A percentile compares a stretch with the other conserved stretches of the same genome.
These are phyloP conservation scores for Torrubiella hemipterigena DNA, from an alignment of 2,329 filamentous ascomycete genomes.

Conservation along the genomic window DNA sequence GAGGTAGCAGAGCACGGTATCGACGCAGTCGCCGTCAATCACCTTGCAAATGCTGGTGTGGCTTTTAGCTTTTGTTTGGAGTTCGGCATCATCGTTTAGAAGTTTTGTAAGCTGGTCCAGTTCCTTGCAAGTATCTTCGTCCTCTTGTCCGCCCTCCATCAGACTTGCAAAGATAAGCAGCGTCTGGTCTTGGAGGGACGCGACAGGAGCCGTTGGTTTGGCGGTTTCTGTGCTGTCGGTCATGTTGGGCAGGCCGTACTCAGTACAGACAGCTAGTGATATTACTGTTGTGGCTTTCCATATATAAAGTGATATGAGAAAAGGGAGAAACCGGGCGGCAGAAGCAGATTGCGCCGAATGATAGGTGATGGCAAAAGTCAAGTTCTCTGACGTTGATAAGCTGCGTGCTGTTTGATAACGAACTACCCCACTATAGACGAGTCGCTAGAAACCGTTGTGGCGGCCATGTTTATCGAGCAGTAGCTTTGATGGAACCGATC, in stretches of 20 bases:
- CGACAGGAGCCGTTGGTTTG: conserved; percentile 16
- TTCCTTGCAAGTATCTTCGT: conserved; percentile 53
- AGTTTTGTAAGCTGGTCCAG: conserved; percentile 48
- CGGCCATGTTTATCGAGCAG: too few species aligned
- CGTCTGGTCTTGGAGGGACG: conserved; percentile 47
- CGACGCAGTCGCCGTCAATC: conserved; percentile 64
- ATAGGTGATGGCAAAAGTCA: neutral
- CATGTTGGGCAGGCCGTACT: conserved; percentile 16
- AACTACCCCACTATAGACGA: too few species aligned
- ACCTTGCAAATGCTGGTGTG: conserved; percentile 42
- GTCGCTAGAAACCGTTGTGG: too few species aligned
- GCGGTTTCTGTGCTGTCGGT: conserved; percentile 19
- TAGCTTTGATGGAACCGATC: too few species aligned
- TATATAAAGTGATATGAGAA: too few species aligned
- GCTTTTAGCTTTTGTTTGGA: conserved; percentile 27
- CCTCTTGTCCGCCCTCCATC: conserved; percentile 83
- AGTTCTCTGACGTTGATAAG: too few species aligned
- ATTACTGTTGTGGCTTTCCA: too few species aligned
- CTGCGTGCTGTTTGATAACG: too few species aligned
- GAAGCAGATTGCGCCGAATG: too few species aligned
- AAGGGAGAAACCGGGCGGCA: too few species aligned
- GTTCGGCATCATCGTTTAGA: conserved; percentile 40
- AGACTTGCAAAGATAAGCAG: conserved; percentile 74
- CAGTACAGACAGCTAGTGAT: too few species aligned
- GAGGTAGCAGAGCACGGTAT: conserved; percentile 75